Evolutionary conservation across 352 stramenopile genomes (phyloP), one percentile per base, ranked within the genome.

Genomic region (Phytopythium helicoides): DNA sequence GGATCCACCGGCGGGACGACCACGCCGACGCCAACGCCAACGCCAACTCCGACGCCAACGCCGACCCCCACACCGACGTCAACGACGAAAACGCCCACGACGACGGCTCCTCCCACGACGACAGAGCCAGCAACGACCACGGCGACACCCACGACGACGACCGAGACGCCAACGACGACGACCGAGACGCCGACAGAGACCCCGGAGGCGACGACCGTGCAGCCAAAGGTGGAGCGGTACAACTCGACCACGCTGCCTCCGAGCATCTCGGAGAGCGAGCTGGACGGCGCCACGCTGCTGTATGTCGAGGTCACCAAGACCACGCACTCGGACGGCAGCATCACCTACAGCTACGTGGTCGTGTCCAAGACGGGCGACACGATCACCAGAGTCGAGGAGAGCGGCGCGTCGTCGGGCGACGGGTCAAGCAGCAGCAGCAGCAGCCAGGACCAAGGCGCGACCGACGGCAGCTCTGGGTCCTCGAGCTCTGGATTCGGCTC

Each of bases 191-290:
- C 64, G 11, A 52, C 41, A 1, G 52, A 35, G 38, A 35, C 56
- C 16, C 41, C 58, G 15, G 9, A 42, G 8, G 3, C 54, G 21
- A 52, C 51, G 26, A 56, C 54, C 5, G 40, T 44, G 36, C 34
- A 56, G 6, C 39, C 47, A n/a, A 47, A 52, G 3, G 64, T 80
- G 19, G 52, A 54, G 34, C 21, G 58, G 19, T 80, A 68, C 46
- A 76, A 66, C 44, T 76, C 66, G 11, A 70, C 70, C 6, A 76
- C 66, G 3, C 37, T 80, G 14, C 66, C 69, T 6, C 69, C 69
- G 6, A 51, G 63, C 2, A 46, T 76, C 6, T 52, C 69, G 47
- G 11, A 58, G 1, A 80, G 53, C 18, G 60, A 73, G 22, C 66
- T 80, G 16, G 47, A 60, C 10, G 70, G 66, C 9, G 61, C 60